A percentile compares a stretch with the other conserved stretches of the same genome.
Evolutionary conservation across 164 flowering plant genomes (phyloP).

Genomic region (Piper longum): DNA sequence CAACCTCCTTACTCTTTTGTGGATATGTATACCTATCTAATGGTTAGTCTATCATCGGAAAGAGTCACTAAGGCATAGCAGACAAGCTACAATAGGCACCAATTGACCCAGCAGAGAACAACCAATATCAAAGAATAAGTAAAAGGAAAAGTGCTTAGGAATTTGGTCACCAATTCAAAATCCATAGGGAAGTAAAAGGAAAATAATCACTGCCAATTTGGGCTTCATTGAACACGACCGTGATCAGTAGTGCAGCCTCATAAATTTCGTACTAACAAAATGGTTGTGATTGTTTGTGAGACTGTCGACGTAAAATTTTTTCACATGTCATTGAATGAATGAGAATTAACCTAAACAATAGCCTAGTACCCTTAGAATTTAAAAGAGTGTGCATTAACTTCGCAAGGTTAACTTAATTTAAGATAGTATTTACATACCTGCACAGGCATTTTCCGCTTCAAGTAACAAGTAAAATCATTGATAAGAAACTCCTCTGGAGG

Average conservation of each 20-base stretch:
- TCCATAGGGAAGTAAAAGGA: too few relatives aligned
- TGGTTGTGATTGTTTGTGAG: too few relatives aligned
- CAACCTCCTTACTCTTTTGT: background rate
- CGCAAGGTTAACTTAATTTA: background rate
- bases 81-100: background rate
- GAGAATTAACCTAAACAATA: background rate
- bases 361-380: background rate
- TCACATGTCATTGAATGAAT: too few relatives aligned
- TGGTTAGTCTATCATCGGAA: background rate
- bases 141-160: too few relatives aligned
- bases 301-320: too few relatives aligned
- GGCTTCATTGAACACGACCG: too few relatives aligned
- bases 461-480: slow-evolving; percentile 90
- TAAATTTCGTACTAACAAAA: too few relatives aligned
- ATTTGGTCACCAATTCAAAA: too few relatives aligned
- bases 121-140: too few relatives aligned
- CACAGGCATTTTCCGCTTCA: slow-evolving; percentile 82
- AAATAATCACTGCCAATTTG: too few relatives aligned
- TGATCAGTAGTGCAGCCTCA: too few relatives aligned
- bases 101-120: background rate
- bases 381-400: background rate
- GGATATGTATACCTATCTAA: background rate
- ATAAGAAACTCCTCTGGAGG: slow-evolving; percentile 96
- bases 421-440: slow-evolving; percentile 41
- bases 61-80: too few relatives aligned